Evolutionary conservation across 345 rosid genomes (phyloP).

Genomic region (Bretschneidera sinensis): DNA sequence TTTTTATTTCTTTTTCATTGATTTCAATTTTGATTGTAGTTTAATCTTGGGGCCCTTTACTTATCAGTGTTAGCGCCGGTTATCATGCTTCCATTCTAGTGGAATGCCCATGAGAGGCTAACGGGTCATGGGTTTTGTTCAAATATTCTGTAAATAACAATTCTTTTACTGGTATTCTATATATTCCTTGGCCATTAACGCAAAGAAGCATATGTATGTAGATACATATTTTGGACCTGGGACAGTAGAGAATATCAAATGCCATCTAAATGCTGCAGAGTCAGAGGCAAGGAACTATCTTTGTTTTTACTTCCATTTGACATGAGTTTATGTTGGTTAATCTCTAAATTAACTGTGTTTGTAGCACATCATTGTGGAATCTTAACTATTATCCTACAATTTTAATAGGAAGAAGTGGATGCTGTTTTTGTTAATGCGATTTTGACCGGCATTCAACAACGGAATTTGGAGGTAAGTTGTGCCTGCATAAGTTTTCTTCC

Average conservation of each 20-base stretch:
- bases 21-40: too few species aligned
- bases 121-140: too few species aligned
- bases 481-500: too few species aligned
- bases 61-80: too few species aligned
- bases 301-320: not conserved
- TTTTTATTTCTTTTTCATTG: not conserved
- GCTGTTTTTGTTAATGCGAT: conserved; percentile 79
- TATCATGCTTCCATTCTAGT: too few species aligned
- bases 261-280: conserved; percentile 56
- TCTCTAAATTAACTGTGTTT: not conserved
- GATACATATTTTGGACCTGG: conserved; percentile 84
- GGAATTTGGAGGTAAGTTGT: conserved; percentile 79
- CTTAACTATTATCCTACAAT: conserved; percentile 7
- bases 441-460: conserved; percentile 72
- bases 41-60: too few species aligned
- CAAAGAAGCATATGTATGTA: conserved; percentile 15
- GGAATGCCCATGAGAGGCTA: too few species aligned
- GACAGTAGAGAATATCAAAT: conserved; percentile 59
- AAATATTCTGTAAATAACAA: not conserved
- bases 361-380: not conserved
- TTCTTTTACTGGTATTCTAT: not conserved
- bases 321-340: not conserved
- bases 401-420: conserved; percentile 67
- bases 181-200: not conserved
- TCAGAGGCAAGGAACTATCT: conserved; percentile 54